phyloP scores from a whole-genome alignment of 129 eudicot species.

The Gnaphalium uliginosum region DNA sequence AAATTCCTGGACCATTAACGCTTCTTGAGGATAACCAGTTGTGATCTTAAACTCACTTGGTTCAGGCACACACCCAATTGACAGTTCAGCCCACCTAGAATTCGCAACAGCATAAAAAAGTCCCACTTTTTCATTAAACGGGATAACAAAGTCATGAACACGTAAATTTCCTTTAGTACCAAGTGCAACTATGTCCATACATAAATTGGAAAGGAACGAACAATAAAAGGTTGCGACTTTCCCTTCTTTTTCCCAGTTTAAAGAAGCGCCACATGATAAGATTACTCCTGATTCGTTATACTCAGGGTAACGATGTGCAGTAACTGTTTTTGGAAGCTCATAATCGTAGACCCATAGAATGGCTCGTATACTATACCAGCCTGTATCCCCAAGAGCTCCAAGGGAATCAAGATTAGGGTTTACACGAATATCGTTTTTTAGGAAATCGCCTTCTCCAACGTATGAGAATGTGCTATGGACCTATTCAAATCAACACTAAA shows the following conservation, averaged over 20 bases:
- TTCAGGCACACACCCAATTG: constrained; percentile 41
- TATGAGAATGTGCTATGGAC: constrained; percentile 42
- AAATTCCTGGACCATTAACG: constrained; percentile 63
- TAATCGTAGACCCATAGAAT: constrained; percentile 59
- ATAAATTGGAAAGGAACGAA: constrained; percentile 45
- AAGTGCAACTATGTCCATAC: constrained; percentile 50
- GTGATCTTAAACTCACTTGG: constrained; percentile 41
- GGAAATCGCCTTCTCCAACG: constrained; percentile 37
- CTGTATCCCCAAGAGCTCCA: constrained; percentile 46
- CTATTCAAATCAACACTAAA: constrained; percentile 27
- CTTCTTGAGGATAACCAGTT: constrained; percentile 63
- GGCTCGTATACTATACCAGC: constrained; percentile 66
- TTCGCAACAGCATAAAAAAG: constrained; percentile 33
- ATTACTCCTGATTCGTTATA: constrained; percentile 57
- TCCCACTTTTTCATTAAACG: constrained; percentile 52
- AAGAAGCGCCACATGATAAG: constrained; percentile 54
- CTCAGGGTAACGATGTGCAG: constrained; percentile 37
- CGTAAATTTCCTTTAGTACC: constrained; percentile 61
- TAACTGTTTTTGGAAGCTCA: constrained; percentile 57
- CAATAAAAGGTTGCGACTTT: constrained; percentile 53
- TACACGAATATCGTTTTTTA: constrained; percentile 54
- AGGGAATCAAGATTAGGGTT: constrained; percentile 49
- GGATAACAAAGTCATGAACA: constrained; percentile 60
- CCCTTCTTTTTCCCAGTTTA: constrained; percentile 48
- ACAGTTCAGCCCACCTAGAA: constrained; percentile 37